phyloP scores from a whole-genome alignment of 192 early-diverging fungal genomes.

The Lobosporangium transversale region DNA sequence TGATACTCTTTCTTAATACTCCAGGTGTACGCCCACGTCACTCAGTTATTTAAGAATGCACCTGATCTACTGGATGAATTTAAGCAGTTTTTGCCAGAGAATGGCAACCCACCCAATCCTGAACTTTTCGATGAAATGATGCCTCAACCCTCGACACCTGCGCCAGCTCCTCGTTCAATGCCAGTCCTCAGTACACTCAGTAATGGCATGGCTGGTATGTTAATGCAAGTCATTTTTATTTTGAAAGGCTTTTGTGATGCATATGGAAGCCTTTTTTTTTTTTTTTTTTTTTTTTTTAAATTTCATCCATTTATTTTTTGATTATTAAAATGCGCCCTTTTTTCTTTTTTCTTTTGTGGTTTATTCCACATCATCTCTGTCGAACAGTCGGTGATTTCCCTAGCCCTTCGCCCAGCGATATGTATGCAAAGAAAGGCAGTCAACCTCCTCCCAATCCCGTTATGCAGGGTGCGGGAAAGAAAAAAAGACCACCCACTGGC shows the following conservation, averaged over 20 bases:
- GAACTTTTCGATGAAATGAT: constrained; percentile 54
- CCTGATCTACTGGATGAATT: constrained; percentile 97
- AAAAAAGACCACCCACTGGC: constrained; percentile 31
- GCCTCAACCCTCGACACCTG: constrained; percentile 51
- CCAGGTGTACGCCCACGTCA: constrained; percentile 95
- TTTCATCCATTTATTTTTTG: too few relatives aligned
- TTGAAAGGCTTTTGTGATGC: too few relatives aligned
- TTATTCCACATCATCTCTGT: not conserved
- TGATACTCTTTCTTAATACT: not conserved
- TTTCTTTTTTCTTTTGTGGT: not conserved
- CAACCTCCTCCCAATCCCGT: constrained; percentile 8
- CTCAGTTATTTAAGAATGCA: constrained; percentile 83
- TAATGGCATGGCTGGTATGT: constrained; percentile 62
- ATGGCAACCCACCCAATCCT: constrained; percentile 62
- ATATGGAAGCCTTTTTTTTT: not conserved
- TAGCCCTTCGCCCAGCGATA: constrained; percentile 33
- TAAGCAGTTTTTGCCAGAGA: constrained; percentile 97
- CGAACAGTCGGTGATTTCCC: constrained; percentile 43
- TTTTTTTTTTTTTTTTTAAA: not conserved
- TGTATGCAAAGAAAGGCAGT: constrained; percentile 36
- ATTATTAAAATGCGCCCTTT: too few relatives aligned
- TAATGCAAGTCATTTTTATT: too few relatives aligned
- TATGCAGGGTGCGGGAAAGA: constrained; percentile 36
- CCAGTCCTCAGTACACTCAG: constrained; percentile 56
- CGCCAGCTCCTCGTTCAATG: constrained; percentile 45